These are phyloP conservation scores for Pichia sp. DNA, from an alignment of 1,139 yeast species.

Conservation along the genomic window DNA sequence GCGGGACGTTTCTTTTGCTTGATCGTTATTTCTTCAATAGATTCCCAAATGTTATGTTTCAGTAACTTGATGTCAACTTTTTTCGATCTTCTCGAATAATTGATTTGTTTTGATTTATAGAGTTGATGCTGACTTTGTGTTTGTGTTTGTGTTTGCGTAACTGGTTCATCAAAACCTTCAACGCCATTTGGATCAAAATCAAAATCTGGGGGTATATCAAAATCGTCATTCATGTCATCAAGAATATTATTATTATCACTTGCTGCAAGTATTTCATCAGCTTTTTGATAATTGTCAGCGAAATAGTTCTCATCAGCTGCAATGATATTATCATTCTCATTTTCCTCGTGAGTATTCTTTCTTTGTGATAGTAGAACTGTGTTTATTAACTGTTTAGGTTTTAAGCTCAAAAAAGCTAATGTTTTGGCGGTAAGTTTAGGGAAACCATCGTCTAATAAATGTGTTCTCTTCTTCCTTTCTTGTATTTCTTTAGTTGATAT, in stretches of 20 bases:
- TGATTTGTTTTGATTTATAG: conserved; percentile 24
- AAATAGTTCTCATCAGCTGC: conserved; percentile 45
- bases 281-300: conserved; percentile 40
- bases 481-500: conserved; percentile 24
- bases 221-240: conserved; percentile 8
- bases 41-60: conserved; percentile 47
- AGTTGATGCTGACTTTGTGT: conserved; percentile 12
- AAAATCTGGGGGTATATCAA: conserved; percentile 8
- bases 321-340: conserved; percentile 16
- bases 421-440: conserved; percentile 38
- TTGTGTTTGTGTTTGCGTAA: conserved; percentile 1
- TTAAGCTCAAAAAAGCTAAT: conserved; percentile 39
- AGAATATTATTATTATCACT: conserved; percentile 6
- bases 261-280: conserved; percentile 12
- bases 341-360: conserved; percentile 20
- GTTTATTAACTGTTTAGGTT: conserved; percentile 25
- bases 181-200: conserved; percentile 8
- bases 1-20: conserved; percentile 14
- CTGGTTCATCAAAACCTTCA: conserved; percentile 17
- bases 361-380: conserved; percentile 24
- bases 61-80: conserved; percentile 45
- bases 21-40: conserved; percentile 25
- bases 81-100: conserved; percentile 47
- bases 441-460: conserved; percentile 42
- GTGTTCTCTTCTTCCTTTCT: conserved; percentile 20